A percentile compares a stretch with the other conserved stretches of the same genome.
Evolutionary conservation across 768 basidiomycete species (phyloP).

Genomic region (Podaxis sp.): DNA sequence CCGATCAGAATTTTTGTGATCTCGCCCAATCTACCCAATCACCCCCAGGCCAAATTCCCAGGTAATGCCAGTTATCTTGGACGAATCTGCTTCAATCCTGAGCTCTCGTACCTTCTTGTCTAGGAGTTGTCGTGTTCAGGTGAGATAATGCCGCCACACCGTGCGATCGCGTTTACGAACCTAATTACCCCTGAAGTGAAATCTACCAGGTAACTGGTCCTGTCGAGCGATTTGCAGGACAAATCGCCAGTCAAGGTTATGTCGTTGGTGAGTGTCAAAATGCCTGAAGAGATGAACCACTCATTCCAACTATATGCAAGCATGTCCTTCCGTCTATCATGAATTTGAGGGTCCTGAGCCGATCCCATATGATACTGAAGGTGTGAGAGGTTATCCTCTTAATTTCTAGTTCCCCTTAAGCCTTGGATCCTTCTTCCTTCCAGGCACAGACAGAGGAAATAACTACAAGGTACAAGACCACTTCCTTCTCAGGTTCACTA

Average conservation of each 20-base stretch:
- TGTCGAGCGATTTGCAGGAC: slow-evolving; percentile 88
- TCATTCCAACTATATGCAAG: slow-evolving; percentile 34
- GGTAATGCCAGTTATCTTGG: slow-evolving; percentile 39
- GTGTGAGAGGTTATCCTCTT: slow-evolving; percentile 33
- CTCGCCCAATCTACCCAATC: slow-evolving; percentile 73
- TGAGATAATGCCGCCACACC: slow-evolving; percentile 23
- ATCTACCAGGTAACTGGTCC: slow-evolving; percentile 98
- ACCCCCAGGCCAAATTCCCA: slow-evolving; percentile 91
- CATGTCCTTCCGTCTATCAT: slow-evolving; percentile 85
- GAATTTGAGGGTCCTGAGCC: slow-evolving; percentile 90
- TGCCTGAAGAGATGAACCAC: neutral
- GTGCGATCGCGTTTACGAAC: neutral
- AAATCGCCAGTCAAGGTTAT: slow-evolving; percentile 85
- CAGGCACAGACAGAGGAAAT: slow-evolving; percentile 70
- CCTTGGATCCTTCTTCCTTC: neutral
- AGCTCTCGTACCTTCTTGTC: neutral
- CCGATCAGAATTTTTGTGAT: slow-evolving; percentile 84
- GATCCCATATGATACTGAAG: slow-evolving; percentile 86
- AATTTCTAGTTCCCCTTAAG: neutral
- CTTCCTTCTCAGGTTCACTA: too few relatives aligned
- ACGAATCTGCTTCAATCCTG: neutral
- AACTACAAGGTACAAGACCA: slow-evolving; percentile 68
- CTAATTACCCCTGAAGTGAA: slow-evolving; percentile 52
- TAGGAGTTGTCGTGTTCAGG: slow-evolving; percentile 86
- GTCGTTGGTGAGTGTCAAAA: slow-evolving; percentile 60